phyloP scores from a whole-genome alignment of 306 rosid species.

The Acacia melanoxylon region DNA sequence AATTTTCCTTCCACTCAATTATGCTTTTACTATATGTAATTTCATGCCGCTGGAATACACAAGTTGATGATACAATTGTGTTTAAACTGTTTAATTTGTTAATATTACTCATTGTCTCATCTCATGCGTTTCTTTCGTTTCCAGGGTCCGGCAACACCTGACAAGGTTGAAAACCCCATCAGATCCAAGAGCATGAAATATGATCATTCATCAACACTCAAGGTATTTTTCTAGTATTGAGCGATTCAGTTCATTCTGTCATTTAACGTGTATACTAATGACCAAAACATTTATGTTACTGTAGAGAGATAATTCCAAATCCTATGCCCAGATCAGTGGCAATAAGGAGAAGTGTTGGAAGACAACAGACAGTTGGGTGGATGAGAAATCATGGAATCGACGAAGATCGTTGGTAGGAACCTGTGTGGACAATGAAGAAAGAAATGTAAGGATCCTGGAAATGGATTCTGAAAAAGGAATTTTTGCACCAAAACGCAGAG shows the following conservation, averaged over 20 bases:
- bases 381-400: constrained; percentile 43
- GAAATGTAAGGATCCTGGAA: constrained; percentile 46
- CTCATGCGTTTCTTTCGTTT: neutral
- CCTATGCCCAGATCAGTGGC: constrained; percentile 29
- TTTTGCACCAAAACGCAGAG: constrained; percentile 32
- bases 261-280: neutral
- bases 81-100: neutral
- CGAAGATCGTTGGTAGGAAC: constrained; percentile 41
- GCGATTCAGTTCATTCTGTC: neutral
- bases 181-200: constrained; percentile 47
- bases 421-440: constrained; percentile 48
- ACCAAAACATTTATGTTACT: constrained; percentile 19
- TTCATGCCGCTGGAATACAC: neutral
- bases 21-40: neutral
- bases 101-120: neutral
- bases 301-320: constrained; percentile 67
- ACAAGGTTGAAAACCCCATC: constrained; percentile 56
- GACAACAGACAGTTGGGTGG: constrained; percentile 18
- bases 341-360: constrained; percentile 34
- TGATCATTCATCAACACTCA: constrained; percentile 43
- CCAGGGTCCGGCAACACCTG: constrained; percentile 75
- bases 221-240: constrained; percentile 38
- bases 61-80: neutral
- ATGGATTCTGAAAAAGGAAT: constrained; percentile 50
- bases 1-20: neutral